phyloP scores from a whole-genome alignment of 2,329 filamentous ascomycete genomes.

The Aspergillus eucalypticola region DNA sequence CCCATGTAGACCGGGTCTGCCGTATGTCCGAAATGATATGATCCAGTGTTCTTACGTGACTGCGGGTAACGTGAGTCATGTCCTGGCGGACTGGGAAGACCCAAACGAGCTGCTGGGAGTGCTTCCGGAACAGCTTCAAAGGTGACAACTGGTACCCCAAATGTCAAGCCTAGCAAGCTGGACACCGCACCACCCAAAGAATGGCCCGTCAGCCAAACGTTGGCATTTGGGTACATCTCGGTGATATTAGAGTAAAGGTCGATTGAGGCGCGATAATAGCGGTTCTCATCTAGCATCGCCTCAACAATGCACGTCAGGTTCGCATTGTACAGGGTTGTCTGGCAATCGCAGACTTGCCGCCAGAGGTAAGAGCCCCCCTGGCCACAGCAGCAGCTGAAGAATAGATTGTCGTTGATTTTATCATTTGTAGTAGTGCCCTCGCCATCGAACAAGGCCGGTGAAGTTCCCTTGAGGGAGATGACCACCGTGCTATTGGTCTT shows the following conservation, averaged over 20 bases:
- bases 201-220: conserved; percentile 88
- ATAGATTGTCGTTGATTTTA: conserved; percentile 96
- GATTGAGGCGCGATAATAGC: conserved; percentile 85
- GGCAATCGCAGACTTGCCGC: conserved; percentile 91
- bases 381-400: conserved; percentile 96
- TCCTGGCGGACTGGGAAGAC: conserved; percentile 80
- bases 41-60: conserved; percentile 69
- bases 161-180: conserved; percentile 86
- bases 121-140: conserved; percentile 94
- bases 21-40: conserved; percentile 91
- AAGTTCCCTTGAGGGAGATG: conserved; percentile 90
- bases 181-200: conserved; percentile 88
- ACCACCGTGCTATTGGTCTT: conserved; percentile 82
- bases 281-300: conserved; percentile 76
- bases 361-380: conserved; percentile 89
- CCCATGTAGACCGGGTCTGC: conserved; percentile 95
- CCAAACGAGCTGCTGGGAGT: conserved; percentile 78
- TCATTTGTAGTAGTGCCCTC: conserved; percentile 95
- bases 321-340: conserved; percentile 81
- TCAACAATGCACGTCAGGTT: conserved; percentile 85
- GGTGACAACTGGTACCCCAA: conserved; percentile 84
- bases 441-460: conserved; percentile 90
- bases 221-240: conserved; percentile 77
- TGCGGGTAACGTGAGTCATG: conserved; percentile 71
- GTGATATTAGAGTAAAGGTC: conserved; percentile 93